Base-by-base conservation (phyloP, 2,329 filamentous ascomycete genomes). In the Fusarium falciforme region DNA sequence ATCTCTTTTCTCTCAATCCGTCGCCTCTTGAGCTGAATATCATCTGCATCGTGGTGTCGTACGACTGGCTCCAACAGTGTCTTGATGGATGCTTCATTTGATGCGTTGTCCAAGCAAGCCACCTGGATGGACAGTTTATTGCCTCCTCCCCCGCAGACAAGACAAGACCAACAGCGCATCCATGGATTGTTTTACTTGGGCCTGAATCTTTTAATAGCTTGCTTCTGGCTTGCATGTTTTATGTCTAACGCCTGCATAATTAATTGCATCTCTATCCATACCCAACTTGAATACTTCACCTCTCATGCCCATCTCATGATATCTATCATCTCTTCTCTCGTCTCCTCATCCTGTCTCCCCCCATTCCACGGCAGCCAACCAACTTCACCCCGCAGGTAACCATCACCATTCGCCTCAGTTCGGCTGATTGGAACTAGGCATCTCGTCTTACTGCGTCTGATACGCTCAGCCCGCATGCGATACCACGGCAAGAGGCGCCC, bases 41-140 rank as follows among this genome's bases (percentile, higher is more conserved):
- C 27, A 29, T 20, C 38, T 66, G 57, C 71, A 29, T 44, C 62
- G 71, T 75, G 75, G 70, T 76, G 68, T 76, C 66, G 66, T 71
- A 76, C 71, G 71, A 77, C 70, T 76, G 74, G 75, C 70, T 61
- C 72, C 58, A 22, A 63, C 59, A 57, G 40, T 29, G 63, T 49
- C 73, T 76, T 66, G 68, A 71, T 71, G 68, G 73, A 31, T 54
- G 27, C 47, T 54, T 54, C 64, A 61, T 59, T 69, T 67, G 75
- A 77, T 77, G 75, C 60, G 75, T 76, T 77, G 75, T 71, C 71
- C 70, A 69, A 31, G 38, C 49, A 61, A 75, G 71, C 72, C 73
- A 71, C 72, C 22, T 35, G 20, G 31, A 55, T 67, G 67, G 66
- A 58, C 38, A 42, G n/a, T 33, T 31, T 20, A 7, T 54, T 11